These are phyloP conservation scores for Fusarium sp. DNA, from an alignment of 2,329 filamentous ascomycete genomes.

Conservation along the genomic window DNA sequence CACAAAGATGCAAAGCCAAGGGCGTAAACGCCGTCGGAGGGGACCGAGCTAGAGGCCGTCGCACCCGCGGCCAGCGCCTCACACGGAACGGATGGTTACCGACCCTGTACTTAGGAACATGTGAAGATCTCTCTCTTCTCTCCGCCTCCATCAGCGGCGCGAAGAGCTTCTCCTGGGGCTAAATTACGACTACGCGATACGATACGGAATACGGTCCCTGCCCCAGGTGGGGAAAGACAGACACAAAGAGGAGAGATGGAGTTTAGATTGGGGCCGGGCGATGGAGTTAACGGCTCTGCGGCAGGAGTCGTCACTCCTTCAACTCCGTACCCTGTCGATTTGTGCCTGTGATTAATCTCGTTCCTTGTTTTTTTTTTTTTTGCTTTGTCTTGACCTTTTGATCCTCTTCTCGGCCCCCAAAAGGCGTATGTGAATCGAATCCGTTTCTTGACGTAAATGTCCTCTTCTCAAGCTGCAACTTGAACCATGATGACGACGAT, in stretches of 20 bases:
- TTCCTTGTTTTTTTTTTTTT: not conserved
- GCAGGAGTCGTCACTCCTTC: conserved; percentile 23
- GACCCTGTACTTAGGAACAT: conserved; percentile 4
- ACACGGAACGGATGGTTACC: not conserved
- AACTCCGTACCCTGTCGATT: conserved; percentile 23
- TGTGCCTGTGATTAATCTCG: conserved; percentile 1
- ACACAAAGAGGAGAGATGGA: conserved; percentile 9
- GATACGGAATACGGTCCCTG: not conserved
- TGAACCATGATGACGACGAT: not conserved
- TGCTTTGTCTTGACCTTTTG: not conserved
- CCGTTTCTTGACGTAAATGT: not conserved
- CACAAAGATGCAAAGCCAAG: not conserved
- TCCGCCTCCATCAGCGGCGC: conserved; percentile 27
- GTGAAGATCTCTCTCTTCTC: conserved; percentile 7
- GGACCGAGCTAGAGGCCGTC: conserved; percentile 6
- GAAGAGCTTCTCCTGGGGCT: conserved; percentile 1
- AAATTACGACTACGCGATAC: not conserved
- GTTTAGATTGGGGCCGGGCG: conserved; percentile 21
- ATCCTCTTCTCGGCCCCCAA: conserved; percentile 24
- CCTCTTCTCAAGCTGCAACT: not conserved
- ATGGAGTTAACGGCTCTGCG: conserved; percentile 23
- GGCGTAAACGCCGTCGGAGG: not conserved
- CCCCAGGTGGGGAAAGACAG: not conserved
- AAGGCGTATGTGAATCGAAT: not conserved
- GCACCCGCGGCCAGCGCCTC: not conserved